phyloP scores from a whole-genome alignment of 192 early-diverging fungal genomes.

The Funneliformis mosseae region DNA sequence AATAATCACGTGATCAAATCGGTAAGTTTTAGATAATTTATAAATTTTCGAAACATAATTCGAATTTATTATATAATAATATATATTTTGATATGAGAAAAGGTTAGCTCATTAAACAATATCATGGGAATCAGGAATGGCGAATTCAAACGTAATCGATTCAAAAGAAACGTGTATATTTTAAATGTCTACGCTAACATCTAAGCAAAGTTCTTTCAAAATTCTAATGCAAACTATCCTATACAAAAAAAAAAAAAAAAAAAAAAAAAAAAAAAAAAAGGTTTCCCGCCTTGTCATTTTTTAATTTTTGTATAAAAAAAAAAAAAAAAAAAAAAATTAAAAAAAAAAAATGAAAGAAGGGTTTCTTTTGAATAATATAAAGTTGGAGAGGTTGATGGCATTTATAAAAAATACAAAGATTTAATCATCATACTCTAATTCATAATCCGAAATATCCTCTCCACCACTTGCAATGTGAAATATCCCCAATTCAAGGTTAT shows the following conservation, averaged over 20 bases:
- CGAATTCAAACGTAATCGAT: too few relatives aligned
- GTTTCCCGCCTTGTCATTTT: too few relatives aligned
- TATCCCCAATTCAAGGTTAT: background rate
- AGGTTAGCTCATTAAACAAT: background rate
- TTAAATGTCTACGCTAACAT: background rate
- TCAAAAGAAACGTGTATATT: background rate
- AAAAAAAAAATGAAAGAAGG: too few relatives aligned
- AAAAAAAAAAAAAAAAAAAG: background rate
- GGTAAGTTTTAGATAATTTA: too few relatives aligned
- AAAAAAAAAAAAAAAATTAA: too few relatives aligned
- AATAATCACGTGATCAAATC: too few relatives aligned
- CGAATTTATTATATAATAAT: too few relatives aligned
- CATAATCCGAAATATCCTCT: background rate
- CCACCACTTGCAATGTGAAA: background rate
- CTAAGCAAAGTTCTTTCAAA: background rate
- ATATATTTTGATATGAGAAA: background rate
- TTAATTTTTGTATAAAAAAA: too few relatives aligned
- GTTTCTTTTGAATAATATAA: too few relatives aligned
- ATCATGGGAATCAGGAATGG: background rate
- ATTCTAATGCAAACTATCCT: background rate
- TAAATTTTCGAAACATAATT: too few relatives aligned
- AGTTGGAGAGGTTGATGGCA: too few relatives aligned
- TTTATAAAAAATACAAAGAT: background rate
- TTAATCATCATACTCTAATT: background rate
- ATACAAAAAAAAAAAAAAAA: background rate